Percentiles rank a stretch among this genome's conserved stretches.
Conservation (phyloP, 1,139 yeast genomes). For the Schwanniomyces etchellsii region DNA sequence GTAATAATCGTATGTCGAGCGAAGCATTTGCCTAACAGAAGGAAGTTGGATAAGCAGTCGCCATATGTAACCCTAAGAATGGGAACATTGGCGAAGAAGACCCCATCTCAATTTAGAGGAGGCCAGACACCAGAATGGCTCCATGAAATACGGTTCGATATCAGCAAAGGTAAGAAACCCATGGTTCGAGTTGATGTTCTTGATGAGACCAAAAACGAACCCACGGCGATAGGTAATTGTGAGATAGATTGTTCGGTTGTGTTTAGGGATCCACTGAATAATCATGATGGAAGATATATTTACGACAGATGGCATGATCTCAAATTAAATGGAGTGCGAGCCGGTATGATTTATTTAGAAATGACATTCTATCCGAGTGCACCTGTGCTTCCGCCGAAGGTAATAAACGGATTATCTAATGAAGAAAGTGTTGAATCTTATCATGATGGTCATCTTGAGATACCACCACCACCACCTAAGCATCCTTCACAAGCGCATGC, state of each 20-base stretch:
- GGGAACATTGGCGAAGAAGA: constrained; percentile 75
- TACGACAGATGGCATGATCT: constrained; percentile 79
- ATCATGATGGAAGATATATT: constrained; percentile 64
- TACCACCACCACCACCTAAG: constrained; percentile 9
- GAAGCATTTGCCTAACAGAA: constrained; percentile 73
- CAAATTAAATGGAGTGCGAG: constrained; percentile 62
- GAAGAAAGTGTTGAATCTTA: constrained; percentile 3
- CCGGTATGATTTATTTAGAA: constrained; percentile 85
- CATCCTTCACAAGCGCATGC: constrained; percentile 8
- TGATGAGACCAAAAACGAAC: constrained; percentile 83
- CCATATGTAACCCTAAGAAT: constrained; percentile 79
- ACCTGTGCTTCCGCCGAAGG: constrained; percentile 42
- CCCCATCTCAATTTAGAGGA: constrained; percentile 70
- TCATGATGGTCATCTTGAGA: constrained; percentile 6
- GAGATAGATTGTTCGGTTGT: constrained; percentile 75
- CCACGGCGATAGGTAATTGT: constrained; percentile 79
- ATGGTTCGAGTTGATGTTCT: constrained; percentile 65
- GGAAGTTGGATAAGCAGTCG: constrained; percentile 81
- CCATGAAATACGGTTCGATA: constrained; percentile 64
- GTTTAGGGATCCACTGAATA: constrained; percentile 38
- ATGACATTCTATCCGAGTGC: constrained; percentile 82
- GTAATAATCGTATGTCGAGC: constrained; percentile 48
- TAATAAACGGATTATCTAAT: constrained; percentile 6
- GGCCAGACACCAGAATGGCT: constrained; percentile 92
- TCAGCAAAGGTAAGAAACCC: constrained; percentile 60